Evolutionary conservation across 768 basidiomycete species (phyloP).

Genomic region (Rhizopogon rudus): DNA sequence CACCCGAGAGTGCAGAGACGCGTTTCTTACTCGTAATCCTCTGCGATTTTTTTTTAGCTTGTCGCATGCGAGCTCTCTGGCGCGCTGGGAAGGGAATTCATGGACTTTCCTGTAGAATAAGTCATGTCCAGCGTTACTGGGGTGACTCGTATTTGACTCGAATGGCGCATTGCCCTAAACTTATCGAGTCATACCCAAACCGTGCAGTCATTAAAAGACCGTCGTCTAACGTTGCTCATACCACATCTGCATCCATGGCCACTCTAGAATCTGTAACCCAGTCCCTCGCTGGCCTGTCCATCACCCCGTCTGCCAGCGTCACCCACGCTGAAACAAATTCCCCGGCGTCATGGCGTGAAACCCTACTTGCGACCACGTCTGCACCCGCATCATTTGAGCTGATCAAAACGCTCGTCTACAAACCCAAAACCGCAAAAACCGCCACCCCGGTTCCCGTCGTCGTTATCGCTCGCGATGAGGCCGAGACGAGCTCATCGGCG

Average conservation of each 20-base stretch:
- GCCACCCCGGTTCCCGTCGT: slow-evolving; percentile 82
- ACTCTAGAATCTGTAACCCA: slow-evolving; percentile 28
- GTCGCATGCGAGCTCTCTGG: slow-evolving; percentile 23
- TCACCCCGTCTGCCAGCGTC: slow-evolving; percentile 47
- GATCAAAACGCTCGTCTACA: slow-evolving; percentile 89
- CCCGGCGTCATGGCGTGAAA: slow-evolving; percentile 73
- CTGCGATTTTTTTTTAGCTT: slow-evolving; percentile 3
- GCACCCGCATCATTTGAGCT: slow-evolving; percentile 62
- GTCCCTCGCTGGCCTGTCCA: slow-evolving; percentile 49
- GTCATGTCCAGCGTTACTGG: slow-evolving; percentile 5
- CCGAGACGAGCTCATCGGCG: slow-evolving; percentile 74
- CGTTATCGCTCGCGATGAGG: slow-evolving; percentile 78
- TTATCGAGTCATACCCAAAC: slow-evolving; percentile 22
- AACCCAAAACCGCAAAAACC: slow-evolving; percentile 92
- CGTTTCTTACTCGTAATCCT: slow-evolving; percentile 3
- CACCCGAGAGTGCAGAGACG: slow-evolving; percentile 10
- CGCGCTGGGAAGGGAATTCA: slow-evolving; percentile 22
- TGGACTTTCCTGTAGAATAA: slow-evolving; percentile 13
- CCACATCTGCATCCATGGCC: slow-evolving; percentile 27
- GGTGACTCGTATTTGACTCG: slow-evolving; percentile 12
- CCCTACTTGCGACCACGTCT: slow-evolving; percentile 48
- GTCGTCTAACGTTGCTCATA: background rate
- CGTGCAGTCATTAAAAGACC: slow-evolving; percentile 13
- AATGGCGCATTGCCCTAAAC: slow-evolving; percentile 11
- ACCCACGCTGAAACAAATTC: slow-evolving; percentile 61